A percentile compares a stretch with the other conserved stretches of the same genome.
These are phyloP conservation scores for Takashimella tepidaria DNA, from an alignment of 1,284 basidiomycete genomes.

Conservation along the genomic window DNA sequence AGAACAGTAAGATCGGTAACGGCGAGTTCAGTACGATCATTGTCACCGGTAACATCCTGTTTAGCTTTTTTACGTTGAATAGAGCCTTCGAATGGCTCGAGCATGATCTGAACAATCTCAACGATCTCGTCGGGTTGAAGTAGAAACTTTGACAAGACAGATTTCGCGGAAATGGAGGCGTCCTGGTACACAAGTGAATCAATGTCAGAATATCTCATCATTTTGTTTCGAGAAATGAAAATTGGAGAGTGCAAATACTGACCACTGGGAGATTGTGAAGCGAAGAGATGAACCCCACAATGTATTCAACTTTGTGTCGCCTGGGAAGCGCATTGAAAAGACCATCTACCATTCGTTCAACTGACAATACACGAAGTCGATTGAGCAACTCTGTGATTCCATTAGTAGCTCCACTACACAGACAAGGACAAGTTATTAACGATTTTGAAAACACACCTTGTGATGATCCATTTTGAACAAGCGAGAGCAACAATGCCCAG, in stretches of 20 bases:
- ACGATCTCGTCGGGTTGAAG: slow-evolving; percentile 24
- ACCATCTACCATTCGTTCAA: slow-evolving; percentile 29
- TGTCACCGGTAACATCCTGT: slow-evolving; percentile 20
- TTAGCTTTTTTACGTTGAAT: slow-evolving; percentile 31
- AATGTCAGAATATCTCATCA: too few species aligned
- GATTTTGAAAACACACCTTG: not conserved
- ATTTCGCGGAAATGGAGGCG: slow-evolving; percentile 26
- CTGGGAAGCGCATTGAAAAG: slow-evolving; percentile 30
- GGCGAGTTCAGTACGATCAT: slow-evolving; percentile 23
- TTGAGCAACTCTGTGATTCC: not conserved
- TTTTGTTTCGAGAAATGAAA: not conserved
- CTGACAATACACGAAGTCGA: slow-evolving; percentile 17
- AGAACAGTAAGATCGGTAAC: slow-evolving; percentile 59
- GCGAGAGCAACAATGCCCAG: slow-evolving; percentile 22
- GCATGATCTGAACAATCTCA: slow-evolving; percentile 20
- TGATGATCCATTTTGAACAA: slow-evolving; percentile 1
- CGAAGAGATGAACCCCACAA: slow-evolving; percentile 27
- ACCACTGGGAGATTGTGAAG: slow-evolving; percentile 24
- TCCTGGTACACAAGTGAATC: too few species aligned
- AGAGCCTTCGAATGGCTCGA: slow-evolving; percentile 30
- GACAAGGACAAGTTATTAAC: not conserved
- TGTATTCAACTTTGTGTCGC: slow-evolving; percentile 25
- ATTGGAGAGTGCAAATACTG: slow-evolving; percentile 1
- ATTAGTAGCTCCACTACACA: too few species aligned
- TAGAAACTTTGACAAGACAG: slow-evolving; percentile 21